Evolutionary conservation across 441 rosid species (phyloP).

Genomic region (Aleurites moluccanus): DNA sequence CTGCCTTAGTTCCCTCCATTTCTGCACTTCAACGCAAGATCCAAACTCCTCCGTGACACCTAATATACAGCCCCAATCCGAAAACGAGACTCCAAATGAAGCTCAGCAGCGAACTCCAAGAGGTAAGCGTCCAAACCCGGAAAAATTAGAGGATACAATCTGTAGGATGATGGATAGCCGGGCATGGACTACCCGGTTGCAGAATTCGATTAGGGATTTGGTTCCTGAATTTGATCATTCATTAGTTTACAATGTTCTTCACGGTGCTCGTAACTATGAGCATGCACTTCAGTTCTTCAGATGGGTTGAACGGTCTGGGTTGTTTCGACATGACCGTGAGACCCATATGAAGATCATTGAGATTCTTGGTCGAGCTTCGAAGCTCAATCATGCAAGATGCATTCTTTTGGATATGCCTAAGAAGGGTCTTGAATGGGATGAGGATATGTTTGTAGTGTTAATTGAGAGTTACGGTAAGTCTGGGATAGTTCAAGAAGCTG

Average conservation of each 20-base stretch:
- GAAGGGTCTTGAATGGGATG: slow-evolving; percentile 80
- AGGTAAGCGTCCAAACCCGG: slow-evolving; percentile 56
- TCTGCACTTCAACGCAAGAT: slow-evolving; percentile 44
- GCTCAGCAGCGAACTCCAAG: slow-evolving; percentile 31
- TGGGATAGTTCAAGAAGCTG: slow-evolving; percentile 89
- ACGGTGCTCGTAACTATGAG: slow-evolving; percentile 63
- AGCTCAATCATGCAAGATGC: slow-evolving; percentile 84
- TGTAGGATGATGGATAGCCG: slow-evolving; percentile 85
- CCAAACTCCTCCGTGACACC: slow-evolving; percentile 13
- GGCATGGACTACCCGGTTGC: slow-evolving; percentile 87
- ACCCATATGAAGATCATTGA: slow-evolving; percentile 76
- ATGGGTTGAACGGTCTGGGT: slow-evolving; percentile 87
- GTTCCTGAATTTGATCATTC: slow-evolving; percentile 78
- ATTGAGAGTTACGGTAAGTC: slow-evolving; percentile 82
- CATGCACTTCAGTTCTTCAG: slow-evolving; percentile 94
- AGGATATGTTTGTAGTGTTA: slow-evolving; percentile 68
- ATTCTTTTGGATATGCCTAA: slow-evolving; percentile 85
- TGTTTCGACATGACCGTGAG: slow-evolving; percentile 69
- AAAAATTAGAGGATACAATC: slow-evolving; percentile 69
- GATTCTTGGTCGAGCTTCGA: slow-evolving; percentile 62
- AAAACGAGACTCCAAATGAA: slow-evolving; percentile 15
- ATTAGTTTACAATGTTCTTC: slow-evolving; percentile 74
- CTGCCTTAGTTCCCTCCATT: slow-evolving; percentile 20
- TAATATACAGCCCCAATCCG: slow-evolving; percentile 19
- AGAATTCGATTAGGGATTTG: slow-evolving; percentile 75